Conservation (phyloP, 1,284 basidiomycete genomes). For the Irpex sp. region DNA sequence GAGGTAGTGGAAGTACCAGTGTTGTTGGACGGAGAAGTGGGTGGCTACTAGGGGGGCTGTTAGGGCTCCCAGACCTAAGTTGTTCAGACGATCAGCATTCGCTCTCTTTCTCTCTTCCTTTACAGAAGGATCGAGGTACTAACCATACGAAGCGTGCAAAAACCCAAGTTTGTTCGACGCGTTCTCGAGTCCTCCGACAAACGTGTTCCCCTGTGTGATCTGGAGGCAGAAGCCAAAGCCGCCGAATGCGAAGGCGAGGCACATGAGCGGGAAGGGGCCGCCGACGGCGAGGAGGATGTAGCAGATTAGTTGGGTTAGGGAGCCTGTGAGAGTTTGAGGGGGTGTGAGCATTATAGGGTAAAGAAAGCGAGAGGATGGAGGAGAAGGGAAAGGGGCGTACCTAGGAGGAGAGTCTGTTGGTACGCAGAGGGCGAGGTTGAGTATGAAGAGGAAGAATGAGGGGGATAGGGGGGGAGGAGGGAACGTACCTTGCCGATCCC, state of each 20-base stretch:
- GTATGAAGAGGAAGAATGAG: background rate
- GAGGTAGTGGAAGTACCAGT: slow-evolving; percentile 60
- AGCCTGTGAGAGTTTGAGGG: slow-evolving; percentile 26
- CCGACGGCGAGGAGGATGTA: slow-evolving; percentile 46
- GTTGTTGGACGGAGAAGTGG: slow-evolving; percentile 48
- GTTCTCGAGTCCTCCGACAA: slow-evolving; percentile 40
- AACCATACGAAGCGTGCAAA: slow-evolving; percentile 47
- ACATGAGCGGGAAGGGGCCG: slow-evolving; percentile 63
- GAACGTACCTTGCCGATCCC: slow-evolving; percentile 53
- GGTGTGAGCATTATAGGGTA: too few species aligned
- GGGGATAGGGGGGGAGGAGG: background rate
- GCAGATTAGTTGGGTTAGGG: slow-evolving; percentile 40
- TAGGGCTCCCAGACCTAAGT: slow-evolving; percentile 58
- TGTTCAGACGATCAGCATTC: background rate
- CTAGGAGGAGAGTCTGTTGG: slow-evolving; percentile 35
- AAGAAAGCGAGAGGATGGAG: too few species aligned
- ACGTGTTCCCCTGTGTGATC: slow-evolving; percentile 55
- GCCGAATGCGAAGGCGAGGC: slow-evolving; percentile 51
- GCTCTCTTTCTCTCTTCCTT: too few species aligned
- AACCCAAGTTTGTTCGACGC: slow-evolving; percentile 46
- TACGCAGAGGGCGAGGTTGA: background rate
- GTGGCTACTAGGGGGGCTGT: slow-evolving; percentile 63
- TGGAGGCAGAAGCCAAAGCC: slow-evolving; percentile 49
- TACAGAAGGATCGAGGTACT: too few species aligned
- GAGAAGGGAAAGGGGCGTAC: slow-evolving; percentile 15